These are phyloP conservation scores for Fusarium chlamydosporum DNA, from an alignment of 2,329 filamentous ascomycete species.

Conservation along the genomic window DNA sequence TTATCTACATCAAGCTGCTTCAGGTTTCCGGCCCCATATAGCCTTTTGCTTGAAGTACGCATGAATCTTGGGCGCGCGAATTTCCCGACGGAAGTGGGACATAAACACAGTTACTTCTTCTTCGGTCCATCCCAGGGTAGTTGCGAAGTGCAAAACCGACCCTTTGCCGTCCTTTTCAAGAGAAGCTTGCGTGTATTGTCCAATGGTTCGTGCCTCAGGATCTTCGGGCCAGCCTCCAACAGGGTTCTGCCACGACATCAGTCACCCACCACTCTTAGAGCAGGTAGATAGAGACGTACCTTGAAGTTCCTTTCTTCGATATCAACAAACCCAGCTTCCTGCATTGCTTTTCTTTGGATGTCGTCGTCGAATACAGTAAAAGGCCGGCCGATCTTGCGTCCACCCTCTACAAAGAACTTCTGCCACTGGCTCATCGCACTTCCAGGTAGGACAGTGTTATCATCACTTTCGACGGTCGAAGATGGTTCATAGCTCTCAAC, in stretches of 20 bases:
- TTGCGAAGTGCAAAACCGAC: conserved; percentile 8
- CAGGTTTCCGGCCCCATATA: conserved; percentile 15
- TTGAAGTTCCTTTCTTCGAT: conserved; percentile 11
- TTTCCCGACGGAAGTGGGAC: conserved; percentile 3
- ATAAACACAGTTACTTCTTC: conserved; percentile 3
- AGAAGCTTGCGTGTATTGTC: conserved; percentile 3
- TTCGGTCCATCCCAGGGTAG: background rate
- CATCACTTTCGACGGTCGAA: background rate
- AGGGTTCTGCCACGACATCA: background rate
- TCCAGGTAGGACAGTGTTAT: background rate
- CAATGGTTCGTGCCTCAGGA: background rate
- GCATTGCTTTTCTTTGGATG: conserved; percentile 8
- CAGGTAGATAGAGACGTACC: background rate
- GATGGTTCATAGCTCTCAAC: conserved; percentile 25
- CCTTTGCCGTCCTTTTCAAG: conserved; percentile 7
- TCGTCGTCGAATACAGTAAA: conserved; percentile 6
- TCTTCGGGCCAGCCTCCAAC: conserved; percentile 20
- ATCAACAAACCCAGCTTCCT: background rate
- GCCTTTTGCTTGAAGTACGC: conserved; percentile 17
- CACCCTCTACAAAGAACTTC: conserved; percentile 24
- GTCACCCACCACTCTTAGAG: no score
- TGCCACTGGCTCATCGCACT: conserved; percentile 12
- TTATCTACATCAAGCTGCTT: background rate
- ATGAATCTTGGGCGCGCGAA: conserved; percentile 17
- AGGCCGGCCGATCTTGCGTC: background rate